Evolutionary conservation across 805 yeast species (phyloP).

Genomic region (Candida silvatica): DNA sequence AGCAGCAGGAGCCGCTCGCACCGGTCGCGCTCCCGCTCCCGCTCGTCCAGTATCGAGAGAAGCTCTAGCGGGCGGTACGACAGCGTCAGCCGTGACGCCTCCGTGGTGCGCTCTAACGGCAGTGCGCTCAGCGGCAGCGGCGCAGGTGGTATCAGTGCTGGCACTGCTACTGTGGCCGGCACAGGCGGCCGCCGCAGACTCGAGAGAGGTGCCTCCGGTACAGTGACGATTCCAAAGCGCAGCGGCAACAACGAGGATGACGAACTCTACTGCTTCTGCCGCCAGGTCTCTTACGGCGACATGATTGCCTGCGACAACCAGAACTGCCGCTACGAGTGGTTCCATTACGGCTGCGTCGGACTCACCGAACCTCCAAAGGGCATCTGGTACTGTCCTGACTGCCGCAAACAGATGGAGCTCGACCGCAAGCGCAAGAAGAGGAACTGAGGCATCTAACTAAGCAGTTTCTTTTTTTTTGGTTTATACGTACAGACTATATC

Average conservation of each 20-base stretch:
- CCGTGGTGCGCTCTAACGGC: background rate
- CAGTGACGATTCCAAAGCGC: constrained; percentile 8
- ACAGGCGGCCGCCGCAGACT: constrained; percentile 6
- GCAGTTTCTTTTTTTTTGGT: background rate
- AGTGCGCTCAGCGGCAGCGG: too few relatives aligned
- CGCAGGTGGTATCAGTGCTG: constrained; percentile 21
- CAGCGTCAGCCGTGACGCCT: background rate
- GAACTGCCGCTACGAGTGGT: constrained; percentile 54
- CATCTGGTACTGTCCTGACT: constrained; percentile 94
- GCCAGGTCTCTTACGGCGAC: constrained; percentile 76
- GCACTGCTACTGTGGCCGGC: too few relatives aligned
- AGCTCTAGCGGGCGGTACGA: background rate
- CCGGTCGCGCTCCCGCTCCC: background rate
- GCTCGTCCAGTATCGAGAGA: background rate
- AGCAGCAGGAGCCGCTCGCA: background rate
- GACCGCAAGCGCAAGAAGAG: background rate
- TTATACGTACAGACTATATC: background rate
- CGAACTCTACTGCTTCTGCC: constrained; percentile 81
- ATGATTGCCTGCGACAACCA: constrained; percentile 60
- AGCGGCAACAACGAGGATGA: constrained; percentile 49
- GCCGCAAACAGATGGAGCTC: constrained; percentile 29
- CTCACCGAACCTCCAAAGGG: constrained; percentile 91
- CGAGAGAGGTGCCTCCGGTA: constrained; percentile 13
- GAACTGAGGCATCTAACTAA: background rate
- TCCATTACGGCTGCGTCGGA: constrained; percentile 76